Evolutionary conservation across 176 grass and related monocot genomes (phyloP), one percentile per base, ranked within the genome.

Genomic region (Avena sativa): DNA sequence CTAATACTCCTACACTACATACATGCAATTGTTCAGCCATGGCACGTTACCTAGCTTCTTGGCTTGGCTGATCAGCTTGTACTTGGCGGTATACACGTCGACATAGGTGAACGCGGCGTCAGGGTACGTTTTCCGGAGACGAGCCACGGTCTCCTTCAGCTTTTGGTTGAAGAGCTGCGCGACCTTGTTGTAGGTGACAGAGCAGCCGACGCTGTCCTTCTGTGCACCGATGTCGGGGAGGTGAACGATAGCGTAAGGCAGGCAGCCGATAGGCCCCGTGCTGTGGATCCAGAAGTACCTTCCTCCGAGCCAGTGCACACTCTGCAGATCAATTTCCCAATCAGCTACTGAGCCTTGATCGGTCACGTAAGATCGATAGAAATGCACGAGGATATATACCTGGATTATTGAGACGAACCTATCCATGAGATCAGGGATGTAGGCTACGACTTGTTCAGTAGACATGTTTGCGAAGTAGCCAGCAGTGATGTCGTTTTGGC

Each of bases 231-330:
- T 67, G 19, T 76, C 73, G 0, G 90, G 92, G 19, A 87, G 87
- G 72, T 66, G 87, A 3, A 88, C 61, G 32, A 99, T 68, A 28
- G 93, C 90, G 46, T 96, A 99, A 48, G 94, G 94, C 57, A 99
- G 92, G 87, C 97, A 99, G 30, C 97, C 97, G 19, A 99, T 57
- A 12, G 97, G 97, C 9, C 97, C 97, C 3, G 97, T 99, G 85
- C 91, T 96, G 85, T 99, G 97, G 71, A 99, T 99, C 97, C 97
- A 99, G 83, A 99, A 99, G 89, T 87, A 89, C 79, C 82, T 94
- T 62, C 89, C 97, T 11, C 97, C 97, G 3, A 79, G 89, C 50
- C 8, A 6, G 70, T 93, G 84, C 30, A 96, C 67, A 9, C 3
- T 80, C 97, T 99, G 92, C 86, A 81, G 8, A n/a, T 63, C 62